Evolutionary conservation across 1,284 basidiomycete genomes (phyloP).

Genomic region (Sporisorium scitamineum): DNA sequence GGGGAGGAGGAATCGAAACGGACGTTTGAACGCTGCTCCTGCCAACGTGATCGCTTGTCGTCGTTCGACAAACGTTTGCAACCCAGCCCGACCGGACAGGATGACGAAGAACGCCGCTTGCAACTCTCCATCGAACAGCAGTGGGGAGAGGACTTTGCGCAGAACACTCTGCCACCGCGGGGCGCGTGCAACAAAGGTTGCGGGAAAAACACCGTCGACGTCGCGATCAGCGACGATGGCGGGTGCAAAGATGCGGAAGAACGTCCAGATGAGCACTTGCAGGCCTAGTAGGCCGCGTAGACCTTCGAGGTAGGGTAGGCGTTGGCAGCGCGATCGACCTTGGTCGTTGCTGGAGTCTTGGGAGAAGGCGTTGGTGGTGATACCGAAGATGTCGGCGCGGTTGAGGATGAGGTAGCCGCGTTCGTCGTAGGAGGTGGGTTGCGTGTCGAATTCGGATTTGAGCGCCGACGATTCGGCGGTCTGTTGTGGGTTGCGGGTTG

Average conservation of each 20-base stretch:
- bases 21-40: slow-evolving; percentile 56
- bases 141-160: slow-evolving; percentile 50
- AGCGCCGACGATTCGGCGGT: neutral
- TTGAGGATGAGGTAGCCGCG: slow-evolving; percentile 41
- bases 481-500: neutral
- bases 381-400: slow-evolving; percentile 26
- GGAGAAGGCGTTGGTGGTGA: slow-evolving; percentile 26
- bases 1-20: slow-evolving; percentile 52
- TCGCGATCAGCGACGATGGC: slow-evolving; percentile 55
- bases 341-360: slow-evolving; percentile 34
- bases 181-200: slow-evolving; percentile 19
- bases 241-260: slow-evolving; percentile 60
- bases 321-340: slow-evolving; percentile 23
- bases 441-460: slow-evolving; percentile 21
- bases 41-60: slow-evolving; percentile 39
- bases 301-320: slow-evolving; percentile 46
- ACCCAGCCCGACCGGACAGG: slow-evolving; percentile 40
- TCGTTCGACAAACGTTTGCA: slow-evolving; percentile 58
- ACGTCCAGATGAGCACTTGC: slow-evolving; percentile 56
- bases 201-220: slow-evolving; percentile 45
- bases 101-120: slow-evolving; percentile 56
- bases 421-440: slow-evolving; percentile 13
- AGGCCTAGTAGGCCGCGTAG: slow-evolving; percentile 52
- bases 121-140: slow-evolving; percentile 56
- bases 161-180: slow-evolving; percentile 49